Conservation (phyloP, 2,329 filamentous ascomycete genomes). For the Cladosporium cucumerinum region DNA sequence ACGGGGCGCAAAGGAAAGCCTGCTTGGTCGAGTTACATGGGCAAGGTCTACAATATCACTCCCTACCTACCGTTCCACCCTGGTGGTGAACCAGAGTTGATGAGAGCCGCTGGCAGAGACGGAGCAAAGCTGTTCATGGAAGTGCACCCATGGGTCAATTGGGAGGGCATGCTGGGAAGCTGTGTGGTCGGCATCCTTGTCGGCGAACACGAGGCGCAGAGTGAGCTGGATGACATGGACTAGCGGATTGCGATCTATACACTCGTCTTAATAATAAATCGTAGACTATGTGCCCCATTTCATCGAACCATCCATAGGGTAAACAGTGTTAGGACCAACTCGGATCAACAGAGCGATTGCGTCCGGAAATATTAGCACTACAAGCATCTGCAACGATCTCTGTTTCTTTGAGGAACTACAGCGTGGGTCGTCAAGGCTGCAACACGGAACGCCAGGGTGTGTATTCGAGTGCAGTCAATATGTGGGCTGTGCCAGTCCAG, state of each 20-base stretch:
- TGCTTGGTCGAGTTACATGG: constrained; percentile 86
- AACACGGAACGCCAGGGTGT: background rate
- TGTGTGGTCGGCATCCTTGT: constrained; percentile 62
- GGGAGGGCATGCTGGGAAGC: constrained; percentile 62
- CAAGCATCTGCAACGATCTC: background rate
- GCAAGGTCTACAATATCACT: constrained; percentile 89
- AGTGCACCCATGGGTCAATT: constrained; percentile 66
- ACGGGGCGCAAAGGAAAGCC: constrained; percentile 78
- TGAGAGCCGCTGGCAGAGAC: constrained; percentile 73
- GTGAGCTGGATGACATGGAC: constrained; percentile 57
- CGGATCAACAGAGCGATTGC: background rate
- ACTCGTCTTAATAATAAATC: background rate
- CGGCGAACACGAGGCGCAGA: constrained; percentile 47
- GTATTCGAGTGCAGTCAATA: background rate
- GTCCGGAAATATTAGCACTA: background rate
- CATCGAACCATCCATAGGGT: background rate
- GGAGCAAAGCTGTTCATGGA: constrained; percentile 61
- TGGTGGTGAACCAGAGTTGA: constrained; percentile 75
- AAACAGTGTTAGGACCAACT: background rate
- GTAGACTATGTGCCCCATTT: background rate
- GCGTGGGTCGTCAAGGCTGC: background rate
- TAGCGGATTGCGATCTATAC: constrained; percentile 30
- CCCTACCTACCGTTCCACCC: constrained; percentile 90
- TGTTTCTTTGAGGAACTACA: background rate
- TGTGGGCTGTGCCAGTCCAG: background rate